Conservation (phyloP, 2,329 filamentous ascomycete species). For the Aspergillus udagawae region DNA sequence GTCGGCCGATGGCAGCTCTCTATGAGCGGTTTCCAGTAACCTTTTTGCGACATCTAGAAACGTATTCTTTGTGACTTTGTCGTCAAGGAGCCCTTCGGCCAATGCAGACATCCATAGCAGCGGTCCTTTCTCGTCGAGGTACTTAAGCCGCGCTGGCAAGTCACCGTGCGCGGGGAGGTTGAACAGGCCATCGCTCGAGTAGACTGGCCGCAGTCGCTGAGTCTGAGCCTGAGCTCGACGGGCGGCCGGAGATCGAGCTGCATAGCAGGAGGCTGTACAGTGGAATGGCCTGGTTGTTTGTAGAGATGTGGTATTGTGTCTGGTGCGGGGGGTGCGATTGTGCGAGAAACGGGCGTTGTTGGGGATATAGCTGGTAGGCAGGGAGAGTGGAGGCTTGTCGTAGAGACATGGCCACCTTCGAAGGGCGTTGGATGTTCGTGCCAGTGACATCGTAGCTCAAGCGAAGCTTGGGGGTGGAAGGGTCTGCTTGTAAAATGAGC, state of each 20-base stretch:
- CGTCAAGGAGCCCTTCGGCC: neutral
- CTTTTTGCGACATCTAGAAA: slow-evolving; percentile 14
- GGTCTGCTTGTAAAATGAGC: neutral
- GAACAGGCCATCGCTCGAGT: slow-evolving; percentile 1
- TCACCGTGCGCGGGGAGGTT: neutral
- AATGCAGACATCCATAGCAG: neutral
- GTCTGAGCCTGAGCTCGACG: slow-evolving; percentile 4
- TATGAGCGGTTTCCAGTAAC: slow-evolving; percentile 11
- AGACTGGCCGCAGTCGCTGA: neutral
- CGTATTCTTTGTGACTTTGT: slow-evolving; percentile 8
- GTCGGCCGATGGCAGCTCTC: slow-evolving; percentile 5
- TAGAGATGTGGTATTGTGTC: neutral
- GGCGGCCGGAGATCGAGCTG: slow-evolving; percentile 8
- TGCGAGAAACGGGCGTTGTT: neutral
- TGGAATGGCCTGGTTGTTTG: slow-evolving; percentile 8
- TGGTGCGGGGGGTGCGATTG: neutral
- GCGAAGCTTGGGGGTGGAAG: neutral
- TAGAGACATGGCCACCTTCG: slow-evolving; percentile 12
- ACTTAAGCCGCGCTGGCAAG: neutral
- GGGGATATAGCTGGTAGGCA: neutral
- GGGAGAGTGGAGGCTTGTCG: neutral
- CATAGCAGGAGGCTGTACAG: slow-evolving; percentile 3
- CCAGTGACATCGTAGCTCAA: slow-evolving; percentile 13
- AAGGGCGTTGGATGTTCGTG: slow-evolving; percentile 11
- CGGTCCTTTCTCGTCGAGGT: neutral